phyloP scores from a whole-genome alignment of 306 rosid genomes.

The Cucurbita pepo region DNA sequence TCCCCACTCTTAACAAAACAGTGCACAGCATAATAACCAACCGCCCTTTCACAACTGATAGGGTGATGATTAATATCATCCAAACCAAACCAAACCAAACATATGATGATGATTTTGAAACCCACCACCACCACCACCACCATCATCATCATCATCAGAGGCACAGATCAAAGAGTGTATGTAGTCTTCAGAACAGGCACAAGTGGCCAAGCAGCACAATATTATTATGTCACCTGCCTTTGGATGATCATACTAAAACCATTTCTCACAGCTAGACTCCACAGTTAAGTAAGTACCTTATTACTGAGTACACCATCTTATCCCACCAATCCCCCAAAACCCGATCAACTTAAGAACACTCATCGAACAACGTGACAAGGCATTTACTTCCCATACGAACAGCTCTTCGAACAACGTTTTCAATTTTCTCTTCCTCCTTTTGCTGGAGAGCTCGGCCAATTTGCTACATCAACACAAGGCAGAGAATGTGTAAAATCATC shows the following conservation, averaged over 20 bases:
- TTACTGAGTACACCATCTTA: slow-evolving; percentile 31
- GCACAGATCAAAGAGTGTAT: too few species aligned
- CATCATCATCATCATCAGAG: neutral
- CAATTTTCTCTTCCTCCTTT: slow-evolving; percentile 25
- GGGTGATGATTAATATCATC: too few species aligned
- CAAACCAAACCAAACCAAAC: too few species aligned
- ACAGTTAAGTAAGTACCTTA: slow-evolving; percentile 6
- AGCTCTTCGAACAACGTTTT: slow-evolving; percentile 27
- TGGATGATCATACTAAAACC: slow-evolving; percentile 1
- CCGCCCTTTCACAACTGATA: too few species aligned
- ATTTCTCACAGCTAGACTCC: slow-evolving; percentile 7
- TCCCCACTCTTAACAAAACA: too few species aligned
- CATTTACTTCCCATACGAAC: slow-evolving; percentile 30
- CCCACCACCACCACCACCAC: neutral
- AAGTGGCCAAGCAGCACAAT: neutral
- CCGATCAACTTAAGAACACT: slow-evolving; percentile 21
- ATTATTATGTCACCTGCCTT: neutral
- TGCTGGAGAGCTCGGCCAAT: slow-evolving; percentile 37
- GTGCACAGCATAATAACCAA: too few species aligned
- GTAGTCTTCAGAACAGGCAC: neutral
- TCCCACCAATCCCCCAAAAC: slow-evolving; percentile 41
- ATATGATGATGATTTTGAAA: neutral
- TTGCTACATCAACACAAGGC: slow-evolving; percentile 20
- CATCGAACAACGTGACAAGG: slow-evolving; percentile 64
- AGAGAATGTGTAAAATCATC: neutral